phyloP scores from a whole-genome alignment of 495 filamentous ascomycete species.

The Tuber umbilicatum region DNA sequence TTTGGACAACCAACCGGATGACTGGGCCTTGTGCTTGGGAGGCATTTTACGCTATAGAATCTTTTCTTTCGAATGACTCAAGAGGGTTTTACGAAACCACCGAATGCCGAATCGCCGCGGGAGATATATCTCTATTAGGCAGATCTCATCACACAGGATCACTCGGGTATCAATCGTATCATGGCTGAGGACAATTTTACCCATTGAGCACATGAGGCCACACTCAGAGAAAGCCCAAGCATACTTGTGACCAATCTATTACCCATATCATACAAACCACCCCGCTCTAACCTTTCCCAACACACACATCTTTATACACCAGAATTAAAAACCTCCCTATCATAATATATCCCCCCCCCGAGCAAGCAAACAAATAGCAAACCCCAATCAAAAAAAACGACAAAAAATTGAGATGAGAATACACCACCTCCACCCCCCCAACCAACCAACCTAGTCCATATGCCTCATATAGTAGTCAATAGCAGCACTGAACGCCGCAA shows the following conservation, averaged over 20 bases:
- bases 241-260: constrained; percentile 4
- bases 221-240: background rate
- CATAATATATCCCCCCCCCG: background rate
- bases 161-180: background rate
- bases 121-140: background rate
- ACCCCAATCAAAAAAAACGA: constrained; percentile 4
- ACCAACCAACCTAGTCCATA: constrained; percentile 43
- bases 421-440: background rate
- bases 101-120: background rate
- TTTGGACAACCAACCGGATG: background rate
- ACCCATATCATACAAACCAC: constrained; percentile 19
- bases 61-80: background rate
- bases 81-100: background rate
- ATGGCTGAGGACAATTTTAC: background rate
- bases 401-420: constrained; percentile 8
- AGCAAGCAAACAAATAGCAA: background rate
- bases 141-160: background rate
- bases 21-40: background rate
- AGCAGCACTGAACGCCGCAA: constrained; percentile 89
- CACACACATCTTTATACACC: background rate
- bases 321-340: background rate
- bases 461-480: constrained; percentile 83
- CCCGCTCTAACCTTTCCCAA: constrained; percentile 14
- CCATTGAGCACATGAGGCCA: background rate
- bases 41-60: background rate